phyloP scores from a whole-genome alignment of 2,329 filamentous ascomycete genomes.

The Epichloe gansuensis region DNA sequence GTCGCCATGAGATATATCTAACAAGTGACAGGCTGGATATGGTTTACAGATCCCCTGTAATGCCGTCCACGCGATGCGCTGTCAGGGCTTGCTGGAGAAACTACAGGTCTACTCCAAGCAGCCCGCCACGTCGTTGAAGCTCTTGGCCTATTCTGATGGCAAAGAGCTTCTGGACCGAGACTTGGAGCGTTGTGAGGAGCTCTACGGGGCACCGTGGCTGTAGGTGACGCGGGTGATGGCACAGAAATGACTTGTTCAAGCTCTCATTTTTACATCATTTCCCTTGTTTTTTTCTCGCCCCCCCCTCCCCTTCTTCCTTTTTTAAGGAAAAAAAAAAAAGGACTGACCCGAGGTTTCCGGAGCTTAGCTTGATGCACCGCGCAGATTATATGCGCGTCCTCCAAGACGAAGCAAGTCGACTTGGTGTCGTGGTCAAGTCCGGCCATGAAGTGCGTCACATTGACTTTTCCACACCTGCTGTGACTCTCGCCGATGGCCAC shows the following conservation, averaged over 20 bases:
- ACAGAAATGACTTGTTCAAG: too few species aligned
- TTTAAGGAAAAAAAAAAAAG: too few species aligned
- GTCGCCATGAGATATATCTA: neutral
- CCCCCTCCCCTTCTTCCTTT: too few species aligned
- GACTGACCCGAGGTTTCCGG: neutral
- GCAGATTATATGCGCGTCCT: slow-evolving; percentile 8
- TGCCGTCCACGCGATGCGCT: slow-evolving; percentile 8
- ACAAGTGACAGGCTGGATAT: slow-evolving; percentile 6
- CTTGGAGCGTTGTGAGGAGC: slow-evolving; percentile 4
- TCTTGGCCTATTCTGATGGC: slow-evolving; percentile 2
- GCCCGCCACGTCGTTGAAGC: neutral
- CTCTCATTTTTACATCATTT: too few species aligned
- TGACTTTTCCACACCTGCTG: slow-evolving; percentile 4
- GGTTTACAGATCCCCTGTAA: slow-evolving; percentile 11
- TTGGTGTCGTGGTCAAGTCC: slow-evolving; percentile 4
- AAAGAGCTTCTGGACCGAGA: slow-evolving; percentile 5
- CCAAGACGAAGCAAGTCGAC: slow-evolving; percentile 4
- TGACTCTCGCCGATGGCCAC: slow-evolving; percentile 4
- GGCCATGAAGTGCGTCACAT: slow-evolving; percentile 6
- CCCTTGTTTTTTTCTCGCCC: too few species aligned
- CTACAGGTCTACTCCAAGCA: neutral
- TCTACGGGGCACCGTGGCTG: slow-evolving; percentile 11
- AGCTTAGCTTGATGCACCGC: slow-evolving; percentile 7
- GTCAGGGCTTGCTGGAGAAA: slow-evolving; percentile 9
- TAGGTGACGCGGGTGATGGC: slow-evolving; percentile 1